Evolutionary conservation across 2,329 filamentous ascomycete genomes (phyloP).

Genomic region (Botrytis byssoidea): DNA sequence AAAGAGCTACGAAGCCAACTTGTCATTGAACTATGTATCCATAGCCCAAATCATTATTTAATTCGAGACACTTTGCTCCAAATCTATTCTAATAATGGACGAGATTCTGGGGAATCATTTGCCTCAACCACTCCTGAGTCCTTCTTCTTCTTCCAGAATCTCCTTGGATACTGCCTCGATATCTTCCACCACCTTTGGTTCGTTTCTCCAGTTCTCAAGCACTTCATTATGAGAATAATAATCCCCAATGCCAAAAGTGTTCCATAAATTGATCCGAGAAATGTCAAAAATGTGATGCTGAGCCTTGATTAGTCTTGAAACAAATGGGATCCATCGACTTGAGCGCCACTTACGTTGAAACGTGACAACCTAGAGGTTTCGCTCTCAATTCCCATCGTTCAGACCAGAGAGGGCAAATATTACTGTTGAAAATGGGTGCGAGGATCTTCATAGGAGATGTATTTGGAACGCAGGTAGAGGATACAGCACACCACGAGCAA

Average conservation of each 20-base stretch:
- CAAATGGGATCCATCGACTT: background rate
- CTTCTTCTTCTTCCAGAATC: background rate
- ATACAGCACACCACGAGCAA: conserved; percentile 37
- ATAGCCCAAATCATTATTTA: background rate
- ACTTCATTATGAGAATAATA: background rate
- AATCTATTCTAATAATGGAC: background rate
- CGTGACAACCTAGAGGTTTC: conserved; percentile 43
- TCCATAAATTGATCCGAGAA: conserved; percentile 38
- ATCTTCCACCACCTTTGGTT: background rate
- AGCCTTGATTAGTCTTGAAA: background rate
- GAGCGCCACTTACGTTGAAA: conserved; percentile 38
- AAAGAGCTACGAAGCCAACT: background rate
- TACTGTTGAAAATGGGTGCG: conserved; percentile 50
- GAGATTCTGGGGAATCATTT: background rate
- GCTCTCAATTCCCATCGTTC: conserved; percentile 48
- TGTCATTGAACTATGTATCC: background rate
- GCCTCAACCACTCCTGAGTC: background rate
- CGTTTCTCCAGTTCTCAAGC: background rate
- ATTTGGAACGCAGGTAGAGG: conserved; percentile 56
- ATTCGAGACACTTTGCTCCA: background rate
- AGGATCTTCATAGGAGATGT: conserved; percentile 46
- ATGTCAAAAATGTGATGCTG: conserved; percentile 42
- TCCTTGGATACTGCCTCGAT: background rate
- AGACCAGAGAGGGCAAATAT: conserved; percentile 53
- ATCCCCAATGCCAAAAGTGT: conserved; percentile 34